A percentile compares a stretch with the other conserved stretches of the same genome.
These are phyloP conservation scores for Hymenoscyphus scutula DNA, from an alignment of 2,329 filamentous ascomycete species.

Conservation along the genomic window DNA sequence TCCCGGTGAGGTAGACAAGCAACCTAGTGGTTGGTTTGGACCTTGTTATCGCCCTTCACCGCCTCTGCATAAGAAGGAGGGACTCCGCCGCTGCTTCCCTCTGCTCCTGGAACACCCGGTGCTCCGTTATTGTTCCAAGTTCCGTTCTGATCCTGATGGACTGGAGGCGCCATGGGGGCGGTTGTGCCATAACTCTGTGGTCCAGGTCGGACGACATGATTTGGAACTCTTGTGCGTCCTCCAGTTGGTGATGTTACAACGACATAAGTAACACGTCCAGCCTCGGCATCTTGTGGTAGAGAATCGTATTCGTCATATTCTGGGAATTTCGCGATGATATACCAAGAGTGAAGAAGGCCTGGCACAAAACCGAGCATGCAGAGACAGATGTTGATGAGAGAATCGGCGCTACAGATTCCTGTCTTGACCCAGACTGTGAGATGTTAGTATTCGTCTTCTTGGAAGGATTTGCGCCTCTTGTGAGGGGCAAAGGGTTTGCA, in stretches of 20 bases:
- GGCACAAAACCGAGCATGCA: conserved; percentile 77
- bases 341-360: conserved; percentile 93
- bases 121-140: conserved; percentile 36
- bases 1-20: neutral
- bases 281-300: conserved; percentile 53
- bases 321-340: conserved; percentile 90
- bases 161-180: conserved; percentile 35
- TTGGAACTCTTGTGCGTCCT: conserved; percentile 28
- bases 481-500: conserved; percentile 1
- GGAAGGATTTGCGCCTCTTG: neutral
- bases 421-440: conserved; percentile 88
- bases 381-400: conserved; percentile 91
- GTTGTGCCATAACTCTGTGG: conserved; percentile 33
- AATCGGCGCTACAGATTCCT: conserved; percentile 89
- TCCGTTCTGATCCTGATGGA: conserved; percentile 36
- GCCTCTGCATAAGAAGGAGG: conserved; percentile 91
- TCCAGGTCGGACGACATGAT: conserved; percentile 4
- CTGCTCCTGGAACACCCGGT: conserved; percentile 21
- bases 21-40: conserved; percentile 55
- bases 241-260: conserved; percentile 58
- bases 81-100: conserved; percentile 42
- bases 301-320: conserved; percentile 65
- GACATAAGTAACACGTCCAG: conserved; percentile 70
- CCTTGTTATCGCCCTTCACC: conserved; percentile 85
- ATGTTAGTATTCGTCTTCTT: conserved; percentile 26